phyloP scores from a whole-genome alignment of 257 asterid species.

The Solanum neorickii region DNA sequence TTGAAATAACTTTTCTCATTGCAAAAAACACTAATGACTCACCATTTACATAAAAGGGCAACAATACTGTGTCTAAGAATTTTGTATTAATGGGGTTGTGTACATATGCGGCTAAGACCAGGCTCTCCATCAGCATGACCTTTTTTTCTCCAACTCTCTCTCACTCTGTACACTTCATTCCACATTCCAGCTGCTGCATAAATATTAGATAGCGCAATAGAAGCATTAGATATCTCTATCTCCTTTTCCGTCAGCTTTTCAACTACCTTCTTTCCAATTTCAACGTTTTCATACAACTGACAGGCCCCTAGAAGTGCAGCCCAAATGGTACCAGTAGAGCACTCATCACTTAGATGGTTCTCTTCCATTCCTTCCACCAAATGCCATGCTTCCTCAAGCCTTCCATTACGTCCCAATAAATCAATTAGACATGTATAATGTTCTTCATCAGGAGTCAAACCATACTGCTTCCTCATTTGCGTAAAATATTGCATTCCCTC shows the following conservation, averaged over 20 bases:
- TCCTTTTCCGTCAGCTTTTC: constrained; percentile 5
- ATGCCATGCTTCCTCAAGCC: constrained; percentile 35
- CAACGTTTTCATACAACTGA: constrained; percentile 18
- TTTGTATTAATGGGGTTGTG: not conserved
- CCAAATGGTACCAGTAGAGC: constrained; percentile 13
- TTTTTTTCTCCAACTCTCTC: constrained; percentile 17
- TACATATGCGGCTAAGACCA: constrained; percentile 22
- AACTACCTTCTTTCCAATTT: constrained; percentile 22
- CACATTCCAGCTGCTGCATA: constrained; percentile 35
- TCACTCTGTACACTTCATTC: constrained; percentile 24
- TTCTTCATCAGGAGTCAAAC: constrained; percentile 16
- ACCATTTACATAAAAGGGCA: not conserved
- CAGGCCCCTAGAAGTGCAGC: constrained; percentile 37
- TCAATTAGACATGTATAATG: constrained; percentile 31
- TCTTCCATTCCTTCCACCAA: constrained; percentile 19
- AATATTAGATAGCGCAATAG: constrained; percentile 22
- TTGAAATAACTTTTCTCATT: not conserved
- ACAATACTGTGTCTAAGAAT: not conserved
- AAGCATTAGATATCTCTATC: constrained; percentile 6
- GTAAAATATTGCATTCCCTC: constrained; percentile 27
- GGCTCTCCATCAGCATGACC: constrained; percentile 12
- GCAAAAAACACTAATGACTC: not conserved
- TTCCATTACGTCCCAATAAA: constrained; percentile 29
- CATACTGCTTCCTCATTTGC: constrained; percentile 15
- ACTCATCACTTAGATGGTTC: not conserved